phyloP scores from a whole-genome alignment of 805 yeast genomes.

The Myxozyma melibiosi region DNA sequence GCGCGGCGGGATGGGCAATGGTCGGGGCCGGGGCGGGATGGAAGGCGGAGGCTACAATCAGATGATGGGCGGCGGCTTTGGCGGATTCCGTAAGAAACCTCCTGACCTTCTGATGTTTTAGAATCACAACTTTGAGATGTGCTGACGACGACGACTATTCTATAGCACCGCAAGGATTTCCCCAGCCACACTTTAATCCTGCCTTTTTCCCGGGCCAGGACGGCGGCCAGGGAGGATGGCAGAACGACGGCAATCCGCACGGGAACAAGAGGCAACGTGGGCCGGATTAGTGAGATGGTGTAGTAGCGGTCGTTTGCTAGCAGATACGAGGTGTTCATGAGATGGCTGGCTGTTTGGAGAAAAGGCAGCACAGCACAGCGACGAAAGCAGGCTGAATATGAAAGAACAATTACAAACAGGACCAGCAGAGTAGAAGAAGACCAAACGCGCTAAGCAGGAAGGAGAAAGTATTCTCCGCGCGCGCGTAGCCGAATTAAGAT shows the following conservation, averaged over 20 bases:
- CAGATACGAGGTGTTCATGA: too few relatives aligned
- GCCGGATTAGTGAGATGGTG: background rate
- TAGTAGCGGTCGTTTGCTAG: background rate
- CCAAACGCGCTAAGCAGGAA: too few relatives aligned
- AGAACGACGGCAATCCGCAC: conserved; percentile 33
- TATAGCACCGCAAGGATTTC: conserved; percentile 28
- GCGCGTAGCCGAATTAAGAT: too few relatives aligned
- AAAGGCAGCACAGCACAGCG: too few relatives aligned
- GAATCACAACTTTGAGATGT: background rate
- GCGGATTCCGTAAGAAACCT: conserved; percentile 26
- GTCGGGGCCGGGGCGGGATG: conserved; percentile 1
- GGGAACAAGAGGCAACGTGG: conserved; percentile 30
- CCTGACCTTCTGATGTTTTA: background rate
- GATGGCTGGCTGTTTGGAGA: too few relatives aligned
- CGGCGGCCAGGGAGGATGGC: conserved; percentile 21
- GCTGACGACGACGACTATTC: background rate
- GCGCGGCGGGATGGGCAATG: conserved; percentile 30
- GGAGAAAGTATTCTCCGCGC: too few relatives aligned
- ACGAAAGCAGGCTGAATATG: too few relatives aligned
- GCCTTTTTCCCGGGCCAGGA: conserved; percentile 32
- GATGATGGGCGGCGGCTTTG: conserved; percentile 21
- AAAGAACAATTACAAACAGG: too few relatives aligned
- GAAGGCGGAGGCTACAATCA: conserved; percentile 10
- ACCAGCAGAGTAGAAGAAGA: too few relatives aligned
- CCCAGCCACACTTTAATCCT: conserved; percentile 32